Conservation (phyloP, 768 basidiomycete genomes). For the Russula abietina region DNA sequence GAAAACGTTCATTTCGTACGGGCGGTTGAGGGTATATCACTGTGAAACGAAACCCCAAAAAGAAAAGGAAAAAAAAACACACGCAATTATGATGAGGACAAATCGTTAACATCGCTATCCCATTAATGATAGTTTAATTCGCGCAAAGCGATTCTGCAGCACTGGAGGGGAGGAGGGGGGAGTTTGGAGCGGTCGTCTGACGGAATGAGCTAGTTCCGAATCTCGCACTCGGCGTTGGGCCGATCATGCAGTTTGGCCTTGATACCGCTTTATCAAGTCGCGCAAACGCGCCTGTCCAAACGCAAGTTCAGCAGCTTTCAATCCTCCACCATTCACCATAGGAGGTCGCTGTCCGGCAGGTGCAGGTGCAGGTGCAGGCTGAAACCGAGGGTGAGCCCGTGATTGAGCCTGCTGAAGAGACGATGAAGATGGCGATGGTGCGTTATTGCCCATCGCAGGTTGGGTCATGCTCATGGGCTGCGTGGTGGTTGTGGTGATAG, state of each 20-base stretch:
- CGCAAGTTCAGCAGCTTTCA: slow-evolving; percentile 47
- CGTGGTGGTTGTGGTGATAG: slow-evolving; percentile 15
- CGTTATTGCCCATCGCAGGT: slow-evolving; percentile 29
- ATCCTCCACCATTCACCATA: slow-evolving; percentile 7
- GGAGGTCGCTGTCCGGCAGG: slow-evolving; percentile 9
- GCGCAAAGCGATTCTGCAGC: background rate
- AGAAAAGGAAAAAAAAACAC: background rate
- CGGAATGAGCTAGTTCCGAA: background rate
- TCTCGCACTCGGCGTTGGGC: background rate
- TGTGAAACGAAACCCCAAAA: background rate
- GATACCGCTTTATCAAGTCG: slow-evolving; percentile 80
- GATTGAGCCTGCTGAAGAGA: background rate
- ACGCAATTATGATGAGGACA: background rate
- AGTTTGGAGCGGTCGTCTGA: no score
- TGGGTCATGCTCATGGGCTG: slow-evolving; percentile 30
- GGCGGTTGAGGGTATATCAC: background rate
- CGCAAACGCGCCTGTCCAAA: slow-evolving; percentile 74
- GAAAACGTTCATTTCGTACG: background rate
- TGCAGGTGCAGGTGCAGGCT: background rate
- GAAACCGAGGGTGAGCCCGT: background rate
- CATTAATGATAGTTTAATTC: background rate
- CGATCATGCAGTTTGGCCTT: slow-evolving; percentile 33
- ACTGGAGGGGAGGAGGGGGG: no score
- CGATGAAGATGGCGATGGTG: slow-evolving; percentile 25
- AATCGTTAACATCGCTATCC: background rate